Base-by-base conservation (phyloP, 306 rosid genomes). In the Trichosanthes cucumerina region DNA sequence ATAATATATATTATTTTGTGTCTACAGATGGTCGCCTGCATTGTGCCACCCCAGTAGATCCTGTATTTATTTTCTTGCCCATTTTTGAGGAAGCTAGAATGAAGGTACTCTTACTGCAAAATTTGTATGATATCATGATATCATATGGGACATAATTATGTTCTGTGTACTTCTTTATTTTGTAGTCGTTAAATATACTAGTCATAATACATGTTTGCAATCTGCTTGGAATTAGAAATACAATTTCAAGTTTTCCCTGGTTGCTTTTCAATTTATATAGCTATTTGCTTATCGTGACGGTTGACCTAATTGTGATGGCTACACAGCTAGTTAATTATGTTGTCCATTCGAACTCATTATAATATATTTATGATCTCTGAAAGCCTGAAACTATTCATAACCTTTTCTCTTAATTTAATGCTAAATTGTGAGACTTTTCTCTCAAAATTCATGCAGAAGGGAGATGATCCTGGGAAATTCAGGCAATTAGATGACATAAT, bases 1-100 rank as follows among this genome's bases (percentile, higher is more conserved):
- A n/a, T 41, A 64, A 16, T 36, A 34, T 71, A 13, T 24, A n/a
- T 58, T 79, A 36, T 75, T 19, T 34, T 41, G 69, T 19, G 21
- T 41, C 9, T 80, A 57, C 86, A 92, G 98, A 91, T 88, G 98
- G 97, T 57, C 82, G 96, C 52, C 77, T 95, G 75, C 89, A 91
- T 83, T 81, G 89, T 62, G 88, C 93, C 78, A 95, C 97, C 62
- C 91, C 91, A 68, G 76, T 95, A 76, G 98, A 95, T 86, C 97
- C 97, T 56, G 93, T 95, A 83, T 95, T 95, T 84, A 79, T 95
- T 50, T 75, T 92, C 85, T 79, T 95, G 81, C 97, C 98, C 41
- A 81, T 91, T 76, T 92, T 92, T 70, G 91, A 85, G 75, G 93
- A 95, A 83, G 97, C 97, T 82, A 91, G 97, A 86, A 92, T 92